phyloP scores from a whole-genome alignment of 768 basidiomycete genomes.

The Pleurotus giganteus region DNA sequence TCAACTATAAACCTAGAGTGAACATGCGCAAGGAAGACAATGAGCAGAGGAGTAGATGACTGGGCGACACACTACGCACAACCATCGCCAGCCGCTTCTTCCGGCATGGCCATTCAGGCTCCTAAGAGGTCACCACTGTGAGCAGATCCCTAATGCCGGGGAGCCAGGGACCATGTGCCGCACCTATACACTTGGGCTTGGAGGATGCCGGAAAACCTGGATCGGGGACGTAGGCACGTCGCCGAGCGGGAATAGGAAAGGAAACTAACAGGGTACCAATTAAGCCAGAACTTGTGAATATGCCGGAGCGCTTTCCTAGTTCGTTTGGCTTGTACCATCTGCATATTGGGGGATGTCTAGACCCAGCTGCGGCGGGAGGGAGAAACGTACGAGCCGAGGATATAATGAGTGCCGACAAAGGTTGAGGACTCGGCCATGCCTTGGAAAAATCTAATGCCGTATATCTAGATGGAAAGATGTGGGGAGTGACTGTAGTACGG shows the following conservation, averaged over 20 bases:
- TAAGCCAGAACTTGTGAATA: slow-evolving; percentile 66
- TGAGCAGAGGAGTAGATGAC: slow-evolving; percentile 2
- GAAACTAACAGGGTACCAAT: slow-evolving; percentile 54
- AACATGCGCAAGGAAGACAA: not conserved
- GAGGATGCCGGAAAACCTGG: slow-evolving; percentile 62
- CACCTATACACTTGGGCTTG: slow-evolving; percentile 64
- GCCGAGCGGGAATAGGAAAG: not conserved
- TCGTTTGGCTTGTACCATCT: slow-evolving; percentile 75
- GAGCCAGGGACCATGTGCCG: no score
- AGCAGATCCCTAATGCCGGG: slow-evolving; percentile 3
- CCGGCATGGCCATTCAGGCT: slow-evolving; percentile 50
- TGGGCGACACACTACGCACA: slow-evolving; percentile 35
- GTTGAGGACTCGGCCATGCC: slow-evolving; percentile 74
- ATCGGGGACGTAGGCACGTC: not conserved
- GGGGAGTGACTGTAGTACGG: not conserved
- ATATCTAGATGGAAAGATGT: slow-evolving; percentile 39
- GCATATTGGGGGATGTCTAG: not conserved
- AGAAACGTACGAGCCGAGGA: slow-evolving; percentile 62
- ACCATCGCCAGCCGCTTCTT: slow-evolving; percentile 68
- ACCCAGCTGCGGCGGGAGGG: not conserved
- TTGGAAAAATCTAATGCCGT: slow-evolving; percentile 71
- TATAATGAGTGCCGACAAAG: slow-evolving; percentile 72
- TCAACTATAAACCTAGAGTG: slow-evolving; percentile 58
- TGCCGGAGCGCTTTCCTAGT: slow-evolving; percentile 68
- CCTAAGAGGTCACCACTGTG: slow-evolving; percentile 27